Conservation (phyloP, 768 basidiomycete species). For the Trametes cingulata region DNA sequence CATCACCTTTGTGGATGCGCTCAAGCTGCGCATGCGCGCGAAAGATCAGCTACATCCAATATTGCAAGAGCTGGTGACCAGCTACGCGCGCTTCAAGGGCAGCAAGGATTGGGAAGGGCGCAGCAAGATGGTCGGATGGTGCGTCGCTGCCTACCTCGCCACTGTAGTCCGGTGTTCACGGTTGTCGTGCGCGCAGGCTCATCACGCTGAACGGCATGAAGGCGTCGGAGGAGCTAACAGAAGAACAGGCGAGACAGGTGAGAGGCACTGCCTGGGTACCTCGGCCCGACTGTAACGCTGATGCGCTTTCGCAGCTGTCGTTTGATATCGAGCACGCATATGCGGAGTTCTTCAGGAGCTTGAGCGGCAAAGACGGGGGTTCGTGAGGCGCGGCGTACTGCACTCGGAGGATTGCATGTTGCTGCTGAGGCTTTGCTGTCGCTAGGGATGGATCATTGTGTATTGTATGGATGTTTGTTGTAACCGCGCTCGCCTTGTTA, state of each 20-base stretch:
- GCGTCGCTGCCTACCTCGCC: conserved; percentile 26
- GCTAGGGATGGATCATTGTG: too few species aligned
- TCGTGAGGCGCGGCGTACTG: conserved; percentile 16
- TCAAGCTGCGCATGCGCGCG: conserved; percentile 89
- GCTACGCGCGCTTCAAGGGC: conserved; percentile 91
- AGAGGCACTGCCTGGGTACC: conserved; percentile 18
- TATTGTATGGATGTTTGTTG: too few species aligned
- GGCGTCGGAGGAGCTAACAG: conserved; percentile 92
- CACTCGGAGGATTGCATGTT: too few species aligned
- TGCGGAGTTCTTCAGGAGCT: conserved; percentile 85
- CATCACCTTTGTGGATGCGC: conserved; percentile 98
- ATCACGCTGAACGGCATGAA: conserved; percentile 97
- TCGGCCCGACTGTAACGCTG: background rate
- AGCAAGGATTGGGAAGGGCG: conserved; percentile 97
- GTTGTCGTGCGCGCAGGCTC: conserved; percentile 54
- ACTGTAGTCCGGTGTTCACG: background rate
- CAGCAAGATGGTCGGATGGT: conserved; percentile 93
- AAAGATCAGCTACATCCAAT: conserved; percentile 97
- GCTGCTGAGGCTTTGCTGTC: too few species aligned
- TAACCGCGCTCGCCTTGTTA: too few species aligned
- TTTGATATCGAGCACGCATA: conserved; percentile 98
- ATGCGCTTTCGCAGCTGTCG: conserved; percentile 57
- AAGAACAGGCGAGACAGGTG: conserved; percentile 93
- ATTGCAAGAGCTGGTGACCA: conserved; percentile 91
- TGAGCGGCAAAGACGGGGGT: conserved; percentile 45